Conservation (phyloP, 768 basidiomycete species). For the Mycena rebaudengoi region DNA sequence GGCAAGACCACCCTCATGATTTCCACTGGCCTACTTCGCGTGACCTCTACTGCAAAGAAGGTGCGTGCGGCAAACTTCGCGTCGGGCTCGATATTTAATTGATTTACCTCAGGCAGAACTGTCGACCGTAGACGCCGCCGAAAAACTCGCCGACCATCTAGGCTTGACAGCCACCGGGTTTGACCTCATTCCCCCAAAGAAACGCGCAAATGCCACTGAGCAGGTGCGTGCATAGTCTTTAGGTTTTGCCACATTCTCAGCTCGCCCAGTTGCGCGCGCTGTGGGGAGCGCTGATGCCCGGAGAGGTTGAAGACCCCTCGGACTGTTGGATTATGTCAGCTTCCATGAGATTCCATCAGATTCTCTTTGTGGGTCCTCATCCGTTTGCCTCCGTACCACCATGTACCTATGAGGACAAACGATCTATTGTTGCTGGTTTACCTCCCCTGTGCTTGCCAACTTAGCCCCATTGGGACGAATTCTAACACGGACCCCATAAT, state of each 20-base stretch:
- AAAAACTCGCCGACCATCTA: neutral
- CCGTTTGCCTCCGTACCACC: too few species aligned
- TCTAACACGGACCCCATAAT: too few species aligned
- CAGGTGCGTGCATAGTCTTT: neutral
- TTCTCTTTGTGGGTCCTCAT: too few species aligned
- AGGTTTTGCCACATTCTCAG: neutral
- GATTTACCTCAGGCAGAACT: too few species aligned
- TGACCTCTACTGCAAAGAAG: neutral
- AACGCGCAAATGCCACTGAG: neutral
- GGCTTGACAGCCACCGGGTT: neutral
- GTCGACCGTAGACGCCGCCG: neutral
- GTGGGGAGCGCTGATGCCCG: constrained; percentile 1
- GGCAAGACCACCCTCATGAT: neutral
- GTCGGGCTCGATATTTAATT: too few species aligned
- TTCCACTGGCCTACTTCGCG: neutral
- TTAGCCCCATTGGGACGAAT: too few species aligned
- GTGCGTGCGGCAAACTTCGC: neutral
- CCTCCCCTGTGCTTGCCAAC: too few species aligned
- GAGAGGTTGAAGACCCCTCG: neutral
- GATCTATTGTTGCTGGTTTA: too few species aligned
- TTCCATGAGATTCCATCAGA: too few species aligned
- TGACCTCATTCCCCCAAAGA: neutral
- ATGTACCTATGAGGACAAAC: too few species aligned
- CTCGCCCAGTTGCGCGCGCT: neutral
- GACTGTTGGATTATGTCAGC: too few species aligned